phyloP scores from a whole-genome alignment of 371 early-diverging fungal species.

The Funneliformis caledonium region DNA sequence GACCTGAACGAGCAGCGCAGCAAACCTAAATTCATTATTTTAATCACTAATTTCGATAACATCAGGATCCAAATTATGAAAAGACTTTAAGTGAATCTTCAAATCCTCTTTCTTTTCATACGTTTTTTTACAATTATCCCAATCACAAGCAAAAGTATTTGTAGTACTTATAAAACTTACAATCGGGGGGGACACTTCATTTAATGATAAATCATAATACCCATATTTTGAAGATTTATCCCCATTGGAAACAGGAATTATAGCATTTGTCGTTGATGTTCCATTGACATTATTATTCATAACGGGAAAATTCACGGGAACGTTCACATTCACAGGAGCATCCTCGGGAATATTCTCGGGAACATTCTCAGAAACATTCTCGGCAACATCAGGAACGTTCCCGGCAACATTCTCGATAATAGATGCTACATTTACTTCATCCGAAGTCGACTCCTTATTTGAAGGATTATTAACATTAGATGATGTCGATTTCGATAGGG shows the following conservation, averaged over 20 bases:
- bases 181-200: not conserved
- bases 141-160: not conserved
- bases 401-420: not conserved
- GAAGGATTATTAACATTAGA: not conserved
- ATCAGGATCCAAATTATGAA: not conserved
- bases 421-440: not conserved
- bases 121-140: not conserved
- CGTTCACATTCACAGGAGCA: no score
- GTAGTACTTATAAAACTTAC: not conserved
- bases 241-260: not conserved
- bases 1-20: no score
- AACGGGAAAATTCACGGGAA: not conserved
- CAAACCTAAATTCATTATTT: no score
- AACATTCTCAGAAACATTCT: no score
- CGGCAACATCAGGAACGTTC: not conserved
- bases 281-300: not conserved
- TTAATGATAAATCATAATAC: not conserved
- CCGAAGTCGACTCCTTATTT: not conserved
- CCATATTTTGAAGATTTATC: no score
- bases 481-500: not conserved
- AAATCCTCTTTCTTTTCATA: not conserved
- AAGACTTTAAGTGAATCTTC: not conserved
- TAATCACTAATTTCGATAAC: not conserved
- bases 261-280: not conserved
- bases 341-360: no score